Evolutionary conservation across 2,329 filamentous ascomycete species (phyloP), one percentile per base, ranked within the genome.

Genomic region (Diaporthe ampelina): DNA sequence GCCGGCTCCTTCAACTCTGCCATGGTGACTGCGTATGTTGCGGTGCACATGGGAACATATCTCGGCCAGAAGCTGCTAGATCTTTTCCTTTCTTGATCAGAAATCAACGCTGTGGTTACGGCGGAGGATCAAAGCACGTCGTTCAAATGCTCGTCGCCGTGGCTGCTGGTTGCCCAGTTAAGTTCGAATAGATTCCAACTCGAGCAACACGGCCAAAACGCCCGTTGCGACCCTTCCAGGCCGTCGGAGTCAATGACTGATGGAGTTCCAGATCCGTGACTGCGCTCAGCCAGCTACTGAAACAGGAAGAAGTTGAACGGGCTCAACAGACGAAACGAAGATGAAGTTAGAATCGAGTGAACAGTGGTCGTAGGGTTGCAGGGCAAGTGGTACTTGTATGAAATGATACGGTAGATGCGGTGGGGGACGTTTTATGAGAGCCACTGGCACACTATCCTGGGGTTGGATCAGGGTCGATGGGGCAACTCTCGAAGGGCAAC

Each of bases 1-100:
- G 86, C 83, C 80, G 88, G 84, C 83, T 91, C 89, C 86, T 90
- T 90, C 85, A 91, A 82, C 82, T 91, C 89, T 88, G 89, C 88
- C 89, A 91, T 91, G 81, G 86, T 89, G 81, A 88, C 87, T 85
- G 89, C 87, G 83, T 91, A 90, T 78, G 88, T 89, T 82, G 88
- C 88, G 85, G 88, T 89, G 86, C 89, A 90, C 88, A 91, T 91
- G 87, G 84, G 87, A 85, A 81, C 88, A 88, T 89, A 80, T 85
- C 86, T 81, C 75, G 78, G 76, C 76, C 72, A 76, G 72, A 63
- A 75, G 76, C 71, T 75, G 73, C 70, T 61, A 71, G 72, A 72
- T 11, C 29, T 21, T 72, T 54, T 43, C 57, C 48, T 63, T 63
- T 43, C 48, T 37, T 54, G 57, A 63, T 8, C 26, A 63, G 24